Evolutionary conservation across 345 rosid species (phyloP).

Genomic region (Hevea brasiliensis): DNA sequence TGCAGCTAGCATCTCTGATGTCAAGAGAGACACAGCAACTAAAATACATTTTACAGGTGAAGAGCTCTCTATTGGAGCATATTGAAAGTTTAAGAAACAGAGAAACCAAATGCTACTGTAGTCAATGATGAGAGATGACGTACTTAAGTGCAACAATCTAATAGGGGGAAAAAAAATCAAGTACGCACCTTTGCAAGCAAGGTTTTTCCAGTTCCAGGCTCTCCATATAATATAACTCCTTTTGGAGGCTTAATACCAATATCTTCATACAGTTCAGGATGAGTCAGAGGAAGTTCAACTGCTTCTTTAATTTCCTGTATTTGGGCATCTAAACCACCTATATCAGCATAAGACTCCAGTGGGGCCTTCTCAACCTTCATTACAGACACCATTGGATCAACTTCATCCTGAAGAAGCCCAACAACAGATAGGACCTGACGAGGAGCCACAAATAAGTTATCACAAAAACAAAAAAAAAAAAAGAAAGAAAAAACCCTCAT

Average conservation of each 20-base stretch:
- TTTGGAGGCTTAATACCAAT: slow-evolving; percentile 99
- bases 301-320: slow-evolving; percentile 99
- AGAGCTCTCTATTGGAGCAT: background rate
- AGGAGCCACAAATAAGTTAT: slow-evolving; percentile 5
- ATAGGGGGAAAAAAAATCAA: background rate
- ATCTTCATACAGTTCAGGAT: slow-evolving; percentile 97
- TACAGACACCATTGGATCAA: slow-evolving; percentile 98
- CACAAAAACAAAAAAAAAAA: no score
- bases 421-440: slow-evolving; percentile 86
- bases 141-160: background rate
- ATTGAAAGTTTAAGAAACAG: background rate
- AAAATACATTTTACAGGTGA: background rate
- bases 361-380: slow-evolving; percentile 99
- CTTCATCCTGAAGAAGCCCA: slow-evolving; percentile 96
- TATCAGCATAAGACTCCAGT: slow-evolving; percentile 93
- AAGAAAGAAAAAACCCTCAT: background rate
- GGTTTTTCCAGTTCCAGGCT: slow-evolving; percentile 99
- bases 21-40: background rate
- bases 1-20: background rate
- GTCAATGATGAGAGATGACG: background rate
- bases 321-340: slow-evolving; percentile 98
- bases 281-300: slow-evolving; percentile 96
- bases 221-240: slow-evolving; percentile 98
- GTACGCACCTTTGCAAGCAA: slow-evolving; percentile 85
- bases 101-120: background rate